These are phyloP conservation scores for Cicer bijugum DNA, from an alignment of 306 rosid genomes.

Conservation along the genomic window DNA sequence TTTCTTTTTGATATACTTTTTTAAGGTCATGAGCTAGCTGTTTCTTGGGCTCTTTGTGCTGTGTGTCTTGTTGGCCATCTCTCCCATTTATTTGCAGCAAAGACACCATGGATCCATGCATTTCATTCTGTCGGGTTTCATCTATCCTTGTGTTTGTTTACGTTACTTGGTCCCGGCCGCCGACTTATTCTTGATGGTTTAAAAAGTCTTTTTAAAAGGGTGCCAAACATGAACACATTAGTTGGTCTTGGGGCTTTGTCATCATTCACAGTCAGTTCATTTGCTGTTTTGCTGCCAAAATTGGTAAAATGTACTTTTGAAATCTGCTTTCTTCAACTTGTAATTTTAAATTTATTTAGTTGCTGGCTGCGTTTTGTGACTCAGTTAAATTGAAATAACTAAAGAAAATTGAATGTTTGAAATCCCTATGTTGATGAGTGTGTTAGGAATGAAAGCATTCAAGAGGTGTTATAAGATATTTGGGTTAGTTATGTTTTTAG, in stretches of 20 bases:
- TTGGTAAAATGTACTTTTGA: constrained; percentile 64
- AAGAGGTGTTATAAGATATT: background rate
- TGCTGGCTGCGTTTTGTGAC: constrained; percentile 27
- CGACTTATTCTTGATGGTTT: constrained; percentile 86
- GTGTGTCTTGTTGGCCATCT: constrained; percentile 92
- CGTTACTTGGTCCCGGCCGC: constrained; percentile 96
- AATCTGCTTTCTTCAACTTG: constrained; percentile 38
- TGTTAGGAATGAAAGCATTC: constrained; percentile 16
- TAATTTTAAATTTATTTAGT: constrained; percentile 44
- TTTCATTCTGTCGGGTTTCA: constrained; percentile 88
- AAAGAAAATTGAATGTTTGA: constrained; percentile 25
- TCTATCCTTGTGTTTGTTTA: constrained; percentile 79
- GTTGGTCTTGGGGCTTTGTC: constrained; percentile 98
- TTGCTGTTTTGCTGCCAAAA: constrained; percentile 79
- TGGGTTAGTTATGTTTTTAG: background rate
- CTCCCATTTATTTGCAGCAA: constrained; percentile 87
- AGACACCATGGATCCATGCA: constrained; percentile 82
- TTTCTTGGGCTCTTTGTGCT: constrained; percentile 96
- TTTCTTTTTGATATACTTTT: constrained; percentile 41
- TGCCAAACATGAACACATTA: constrained; percentile 96
- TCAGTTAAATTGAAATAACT: constrained; percentile 17
- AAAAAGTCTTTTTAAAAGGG: constrained; percentile 77
- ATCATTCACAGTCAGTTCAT: constrained; percentile 91
- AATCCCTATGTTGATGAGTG: background rate
- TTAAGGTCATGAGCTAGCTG: constrained; percentile 83